Base-by-base conservation (phyloP, 352 stramenopile species). In the Globisporangium viniferum region DNA sequence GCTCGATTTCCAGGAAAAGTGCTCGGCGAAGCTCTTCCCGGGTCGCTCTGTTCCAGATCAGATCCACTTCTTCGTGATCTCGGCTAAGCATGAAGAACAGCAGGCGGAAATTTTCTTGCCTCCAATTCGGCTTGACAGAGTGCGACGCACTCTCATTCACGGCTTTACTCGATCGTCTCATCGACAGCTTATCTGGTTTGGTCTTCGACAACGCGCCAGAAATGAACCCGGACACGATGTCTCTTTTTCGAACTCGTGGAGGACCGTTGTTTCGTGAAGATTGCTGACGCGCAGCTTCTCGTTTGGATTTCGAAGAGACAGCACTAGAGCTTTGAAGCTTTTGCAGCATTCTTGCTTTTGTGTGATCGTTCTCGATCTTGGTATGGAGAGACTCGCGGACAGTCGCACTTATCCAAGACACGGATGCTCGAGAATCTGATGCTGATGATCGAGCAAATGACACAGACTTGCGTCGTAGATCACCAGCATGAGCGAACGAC, bases 31-130 rank as follows among this genome's bases (percentile, higher is more conserved):
- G 81, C 67, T 99, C 95, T 8, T 86, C 79, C 27, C 95, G 78
- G 1, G 94, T 98, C 62, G 85, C 73, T 31, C 89, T 77, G 69
- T 95, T 98, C 97, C 97, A 99, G 66, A 99, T 95, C 58, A 98
- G 74, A 67, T 98, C 92, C 7, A 98, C 84, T 2, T 88, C 74
- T 56, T 94, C 79, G 70, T 98, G 94, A 61, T 99, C 93, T 63
- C 95, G 73, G n/a, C 79, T 87, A 5, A 98, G 79, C 69, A 97
- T 92, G 75, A 97, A 91, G 73, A 99, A 99, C 36, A 99, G 81
- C 8, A 98, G 77, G n/a, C 87, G 79, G 67, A 98, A 98, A 73
- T 98, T 98, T 63, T 98, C 94, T 24, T 79, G 77, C 36, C 75
- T 67, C 18, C 70, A 66, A 39, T 66, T 57, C 35, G 72, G 59